phyloP scores from a whole-genome alignment of 2,329 filamentous ascomycete genomes.

The Davidsoniella australis region DNA sequence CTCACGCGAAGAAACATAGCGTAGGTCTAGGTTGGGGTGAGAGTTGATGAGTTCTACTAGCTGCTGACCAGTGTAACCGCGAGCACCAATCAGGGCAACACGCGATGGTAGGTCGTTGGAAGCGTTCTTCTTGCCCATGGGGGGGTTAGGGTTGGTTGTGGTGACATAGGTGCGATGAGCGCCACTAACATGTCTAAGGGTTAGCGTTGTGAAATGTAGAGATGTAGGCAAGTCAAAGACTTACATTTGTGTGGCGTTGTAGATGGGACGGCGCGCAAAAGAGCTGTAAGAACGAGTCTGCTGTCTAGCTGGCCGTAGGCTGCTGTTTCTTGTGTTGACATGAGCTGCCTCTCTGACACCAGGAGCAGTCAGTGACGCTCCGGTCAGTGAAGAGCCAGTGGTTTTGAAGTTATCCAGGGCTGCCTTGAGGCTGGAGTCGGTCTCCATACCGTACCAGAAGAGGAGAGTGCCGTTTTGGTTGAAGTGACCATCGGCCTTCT shows the following conservation, averaged over 20 bases:
- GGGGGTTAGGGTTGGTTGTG: constrained; percentile 75
- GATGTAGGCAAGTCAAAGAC: neutral
- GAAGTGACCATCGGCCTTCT: constrained; percentile 87
- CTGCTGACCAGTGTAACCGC: constrained; percentile 86
- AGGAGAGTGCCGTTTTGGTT: constrained; percentile 74
- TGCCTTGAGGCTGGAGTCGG: constrained; percentile 61
- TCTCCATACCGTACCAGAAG: constrained; percentile 89
- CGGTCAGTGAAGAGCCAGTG: constrained; percentile 72
- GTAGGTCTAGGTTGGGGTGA: constrained; percentile 79
- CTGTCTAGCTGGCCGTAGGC: neutral
- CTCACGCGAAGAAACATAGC: constrained; percentile 85
- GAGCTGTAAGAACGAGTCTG: constrained; percentile 46
- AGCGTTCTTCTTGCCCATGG: constrained; percentile 72
- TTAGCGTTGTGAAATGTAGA: neutral
- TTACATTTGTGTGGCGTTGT: constrained; percentile 12
- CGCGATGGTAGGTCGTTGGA: constrained; percentile 64
- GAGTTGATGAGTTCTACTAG: constrained; percentile 73
- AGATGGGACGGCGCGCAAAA: constrained; percentile 22
- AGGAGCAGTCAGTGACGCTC: constrained; percentile 76
- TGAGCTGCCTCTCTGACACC: constrained; percentile 63
- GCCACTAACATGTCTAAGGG: neutral
- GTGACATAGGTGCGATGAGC: constrained; percentile 24
- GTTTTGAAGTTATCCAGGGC: constrained; percentile 74
- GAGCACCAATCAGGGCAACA: constrained; percentile 75
- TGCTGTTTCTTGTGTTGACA: constrained; percentile 20